Base-by-base conservation (phyloP, 2,329 filamentous ascomycete species). In the Colletotrichum sublineola region DNA sequence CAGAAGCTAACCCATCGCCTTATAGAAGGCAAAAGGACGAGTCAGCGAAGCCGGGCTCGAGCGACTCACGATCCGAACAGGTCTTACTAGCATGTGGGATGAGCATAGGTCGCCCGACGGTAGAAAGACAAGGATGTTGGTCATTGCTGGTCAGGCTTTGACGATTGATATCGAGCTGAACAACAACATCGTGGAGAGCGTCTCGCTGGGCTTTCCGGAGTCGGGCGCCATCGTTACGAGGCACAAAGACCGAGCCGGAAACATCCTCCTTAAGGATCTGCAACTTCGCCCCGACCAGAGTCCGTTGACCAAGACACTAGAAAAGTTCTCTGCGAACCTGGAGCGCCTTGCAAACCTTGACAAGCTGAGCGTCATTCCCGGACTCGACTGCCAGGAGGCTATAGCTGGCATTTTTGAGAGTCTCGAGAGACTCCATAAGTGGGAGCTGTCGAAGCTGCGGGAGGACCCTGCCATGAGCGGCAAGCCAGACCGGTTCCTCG, bases 21-120 rank as follows among this genome's bases (percentile, higher is more conserved):
- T 48, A 42, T 29, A 75, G 74, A 74, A 73, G 57, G 72, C 68
- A 76, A 89, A 89, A 74, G 92, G 92, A 5, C 83, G 91, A 52
- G 90, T 96, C 48, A 94, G 92, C 75, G 92, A 94, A 77, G 90
- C 92, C 40, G 92, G 92, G 2, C 85, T 96, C n/a, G 90, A 93
- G 79, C 87, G 92, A 66, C 83, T 96, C 40, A 92, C 90, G 11
- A 88, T 89, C 76, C 86, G 89, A 67, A 86, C 92, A 66, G 92
- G 92, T n/a, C 83, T 93, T 50, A 91, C 92, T 73, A 87, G 86
- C 68, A 81, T 92, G 15, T 90, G 89, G 83, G 90, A 92, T 75
- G 85, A 86, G 38, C 78, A 84, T 57, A 84, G 81, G 55, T 84
- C 84, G 40, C 82, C 82, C 24, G 83, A 83, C 38, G 84, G 85